A percentile compares a stretch with the other conserved stretches of the same genome.
Conservation (phyloP, 805 yeast genomes). For the Yamadazyma philogaea region DNA sequence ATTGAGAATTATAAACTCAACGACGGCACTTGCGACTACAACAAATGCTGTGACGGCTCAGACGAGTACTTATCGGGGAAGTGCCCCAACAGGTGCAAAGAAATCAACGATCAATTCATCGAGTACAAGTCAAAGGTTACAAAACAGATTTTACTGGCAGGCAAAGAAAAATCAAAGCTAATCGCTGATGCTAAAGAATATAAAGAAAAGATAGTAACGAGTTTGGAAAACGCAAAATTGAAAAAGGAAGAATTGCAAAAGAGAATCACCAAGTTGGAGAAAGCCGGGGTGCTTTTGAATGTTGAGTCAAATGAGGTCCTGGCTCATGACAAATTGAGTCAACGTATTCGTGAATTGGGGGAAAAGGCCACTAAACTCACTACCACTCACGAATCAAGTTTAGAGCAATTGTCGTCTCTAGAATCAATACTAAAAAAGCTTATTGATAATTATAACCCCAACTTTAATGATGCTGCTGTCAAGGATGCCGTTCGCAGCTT, state of each 20-base stretch:
- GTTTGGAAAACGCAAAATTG: conserved; percentile 4
- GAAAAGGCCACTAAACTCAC: neutral
- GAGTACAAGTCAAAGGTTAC: conserved; percentile 1
- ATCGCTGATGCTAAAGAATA: conserved; percentile 5
- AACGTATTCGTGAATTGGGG: neutral
- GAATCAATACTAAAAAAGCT: conserved; percentile 50
- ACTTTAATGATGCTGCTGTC: conserved; percentile 84
- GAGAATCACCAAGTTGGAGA: neutral
- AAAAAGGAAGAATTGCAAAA: conserved; percentile 7
- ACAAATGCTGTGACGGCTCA: conserved; percentile 88
- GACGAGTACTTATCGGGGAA: conserved; percentile 58
- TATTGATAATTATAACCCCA: conserved; percentile 65
- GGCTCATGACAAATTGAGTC: conserved; percentile 18
- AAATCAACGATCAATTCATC: conserved; percentile 41
- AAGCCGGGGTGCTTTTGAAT: neutral
- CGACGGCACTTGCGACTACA: conserved; percentile 92
- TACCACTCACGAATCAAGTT: neutral
- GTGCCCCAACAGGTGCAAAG: conserved; percentile 58
- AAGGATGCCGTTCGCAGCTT: conserved; percentile 61
- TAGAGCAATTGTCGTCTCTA: conserved; percentile 25
- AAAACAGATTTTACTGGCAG: conserved; percentile 5
- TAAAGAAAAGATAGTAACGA: conserved; percentile 4
- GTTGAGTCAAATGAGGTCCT: conserved; percentile 1
- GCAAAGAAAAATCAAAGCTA: conserved; percentile 10
- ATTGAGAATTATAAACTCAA: conserved; percentile 68